Evolutionary conservation across 495 filamentous ascomycete species (phyloP), one percentile per base, ranked within the genome.

Genomic region (Penicillium riverlandense): DNA sequence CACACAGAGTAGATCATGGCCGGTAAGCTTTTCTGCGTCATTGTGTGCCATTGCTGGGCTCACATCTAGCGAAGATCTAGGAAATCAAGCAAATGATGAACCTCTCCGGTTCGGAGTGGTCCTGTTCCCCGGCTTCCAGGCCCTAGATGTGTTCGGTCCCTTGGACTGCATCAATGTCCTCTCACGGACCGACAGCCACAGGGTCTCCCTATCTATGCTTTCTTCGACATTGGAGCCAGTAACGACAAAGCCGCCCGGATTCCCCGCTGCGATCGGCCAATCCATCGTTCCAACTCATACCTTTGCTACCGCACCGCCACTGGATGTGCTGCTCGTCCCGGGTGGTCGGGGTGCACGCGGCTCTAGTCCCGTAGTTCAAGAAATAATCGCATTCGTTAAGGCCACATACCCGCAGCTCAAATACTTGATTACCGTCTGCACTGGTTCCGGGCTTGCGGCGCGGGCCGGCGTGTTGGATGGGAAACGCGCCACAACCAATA

Each of bases 311-410:
- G 38, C 57, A 1, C 61, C 58, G 6, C 29, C 43, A 2, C 36
- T 86, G 6, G 83, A 89, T 36, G 74, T 85, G 8, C 69, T 88
- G 4, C 55, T 88, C 37, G 63, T 89, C 3, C 84, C 82, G 0
- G 85, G 85, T 5, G 85, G 85, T 0, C 9, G 61, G 2, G 84
- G 84, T 14, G 60, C 67, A 4, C 71, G 78, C 7, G 48, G 16
- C 15, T 47, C 45, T 2, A 29, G 14, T 11, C 29, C 41, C 3
- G 22, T 30, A 4, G 54, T 72, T 11, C 44, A 41, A 7, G 51
- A 50, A 7, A 55, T 69, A 7, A 65, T 77, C 29, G 54, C 63
- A 0, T 84, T 72, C 45, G 53, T 86, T 45, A 49, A 42, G 13
- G 35, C 55, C 0, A 49, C 54, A 2, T 76, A 65, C 47, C 73